phyloP scores from a whole-genome alignment of 495 filamentous ascomycete genomes.

The Pseudevernia furfuracea region DNA sequence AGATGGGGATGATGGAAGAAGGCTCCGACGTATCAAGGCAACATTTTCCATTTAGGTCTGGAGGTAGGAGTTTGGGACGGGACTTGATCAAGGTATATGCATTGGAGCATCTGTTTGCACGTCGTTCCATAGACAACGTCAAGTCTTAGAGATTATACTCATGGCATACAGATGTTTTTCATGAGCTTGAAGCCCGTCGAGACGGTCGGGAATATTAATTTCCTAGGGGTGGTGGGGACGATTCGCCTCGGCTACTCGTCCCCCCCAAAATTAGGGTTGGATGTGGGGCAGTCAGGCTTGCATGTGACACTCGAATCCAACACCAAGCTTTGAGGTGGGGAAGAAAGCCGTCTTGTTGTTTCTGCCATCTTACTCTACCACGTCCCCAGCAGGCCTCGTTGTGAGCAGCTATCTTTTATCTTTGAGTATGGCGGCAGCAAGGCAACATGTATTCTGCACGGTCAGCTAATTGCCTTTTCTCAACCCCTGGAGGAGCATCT shows the following conservation, averaged over 20 bases:
- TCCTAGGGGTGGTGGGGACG: neutral
- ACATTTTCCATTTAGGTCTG: neutral
- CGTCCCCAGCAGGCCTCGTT: neutral
- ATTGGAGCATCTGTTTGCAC: neutral
- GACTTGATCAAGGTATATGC: neutral
- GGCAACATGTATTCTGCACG: constrained; percentile 25
- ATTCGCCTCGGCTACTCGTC: constrained; percentile 1
- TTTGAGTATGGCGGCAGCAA: constrained; percentile 20
- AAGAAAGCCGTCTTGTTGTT: neutral
- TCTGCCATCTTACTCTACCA: constrained; percentile 3
- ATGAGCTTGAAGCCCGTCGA: neutral
- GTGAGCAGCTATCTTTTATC: neutral
- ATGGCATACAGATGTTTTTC: neutral
- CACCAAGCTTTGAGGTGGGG: constrained; percentile 11
- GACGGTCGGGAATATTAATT: neutral
- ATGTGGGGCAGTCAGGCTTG: constrained; percentile 1
- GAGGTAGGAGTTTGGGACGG: neutral
- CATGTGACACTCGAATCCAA: constrained; percentile 15
- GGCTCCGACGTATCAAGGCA: neutral
- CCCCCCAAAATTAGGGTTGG: neutral
- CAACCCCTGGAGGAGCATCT: neutral
- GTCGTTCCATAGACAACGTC: neutral
- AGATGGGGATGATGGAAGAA: no score
- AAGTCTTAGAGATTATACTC: neutral
- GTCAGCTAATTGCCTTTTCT: constrained; percentile 13